Conservation (phyloP, 2,329 filamentous ascomycete genomes). For the Lojkania enalia region DNA sequence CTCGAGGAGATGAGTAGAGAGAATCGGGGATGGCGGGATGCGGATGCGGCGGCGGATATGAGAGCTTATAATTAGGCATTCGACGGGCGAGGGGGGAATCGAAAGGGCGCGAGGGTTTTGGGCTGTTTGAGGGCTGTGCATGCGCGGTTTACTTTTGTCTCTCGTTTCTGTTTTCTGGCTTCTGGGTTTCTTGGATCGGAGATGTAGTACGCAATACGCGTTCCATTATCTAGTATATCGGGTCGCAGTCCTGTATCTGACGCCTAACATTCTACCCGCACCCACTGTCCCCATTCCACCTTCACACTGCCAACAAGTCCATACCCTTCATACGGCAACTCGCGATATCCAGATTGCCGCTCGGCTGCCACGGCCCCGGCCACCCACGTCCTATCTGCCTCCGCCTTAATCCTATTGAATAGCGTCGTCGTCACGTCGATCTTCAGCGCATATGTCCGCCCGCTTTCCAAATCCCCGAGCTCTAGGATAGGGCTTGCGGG, state of each 20-base stretch:
- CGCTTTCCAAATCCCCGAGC: conserved; percentile 19
- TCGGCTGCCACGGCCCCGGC: conserved; percentile 11
- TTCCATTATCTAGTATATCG: neutral
- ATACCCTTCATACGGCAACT: neutral
- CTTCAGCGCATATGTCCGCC: conserved; percentile 28
- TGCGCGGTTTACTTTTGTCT: no score
- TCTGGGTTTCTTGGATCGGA: neutral
- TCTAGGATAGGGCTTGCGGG: conserved; percentile 26
- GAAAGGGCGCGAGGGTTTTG: no score
- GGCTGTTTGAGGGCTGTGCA: no score
- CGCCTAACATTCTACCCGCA: neutral
- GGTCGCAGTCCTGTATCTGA: neutral
- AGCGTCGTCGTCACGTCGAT: conserved; percentile 38
- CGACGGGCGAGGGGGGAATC: no score
- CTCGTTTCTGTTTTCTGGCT: neutral
- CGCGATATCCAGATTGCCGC: conserved; percentile 6
- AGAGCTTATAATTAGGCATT: conserved; percentile 34
- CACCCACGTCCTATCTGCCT: conserved; percentile 13
- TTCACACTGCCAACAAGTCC: neutral
- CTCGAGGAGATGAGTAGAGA: conserved; percentile 36
- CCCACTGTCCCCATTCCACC: neutral
- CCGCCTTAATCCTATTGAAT: conserved; percentile 30
- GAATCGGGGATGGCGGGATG: conserved; percentile 36
- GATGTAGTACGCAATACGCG: neutral
- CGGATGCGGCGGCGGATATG: conserved; percentile 31